phyloP scores from a whole-genome alignment of 495 filamentous ascomycete species.

The Penicillium steckii region DNA sequence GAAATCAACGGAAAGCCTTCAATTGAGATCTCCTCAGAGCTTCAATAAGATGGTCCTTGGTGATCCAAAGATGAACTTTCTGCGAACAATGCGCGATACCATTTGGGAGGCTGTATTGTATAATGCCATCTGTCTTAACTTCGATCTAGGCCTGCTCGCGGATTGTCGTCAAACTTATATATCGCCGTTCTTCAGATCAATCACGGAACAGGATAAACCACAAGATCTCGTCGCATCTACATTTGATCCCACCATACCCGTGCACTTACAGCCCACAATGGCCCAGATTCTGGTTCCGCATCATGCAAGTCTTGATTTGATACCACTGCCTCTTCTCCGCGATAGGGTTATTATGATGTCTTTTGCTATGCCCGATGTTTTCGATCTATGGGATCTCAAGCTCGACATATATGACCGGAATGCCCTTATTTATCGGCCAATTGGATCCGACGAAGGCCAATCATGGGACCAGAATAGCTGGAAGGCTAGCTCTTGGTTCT shows the following conservation, averaged over 20 bases:
- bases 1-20: too few relatives aligned
- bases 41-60: slow-evolving; percentile 28
- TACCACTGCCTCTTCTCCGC: slow-evolving; percentile 40
- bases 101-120: slow-evolving; percentile 25
- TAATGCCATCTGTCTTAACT: slow-evolving; percentile 37
- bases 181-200: slow-evolving; percentile 40
- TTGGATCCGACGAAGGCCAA: slow-evolving; percentile 9
- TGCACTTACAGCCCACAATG: slow-evolving; percentile 42
- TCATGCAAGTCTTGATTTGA: slow-evolving; percentile 42
- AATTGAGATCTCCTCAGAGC: slow-evolving; percentile 35
- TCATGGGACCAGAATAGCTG: slow-evolving; percentile 39
- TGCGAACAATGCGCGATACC: slow-evolving; percentile 10
- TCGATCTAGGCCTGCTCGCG: slow-evolving; percentile 27
- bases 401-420: slow-evolving; percentile 35
- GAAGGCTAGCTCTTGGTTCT: slow-evolving; percentile 39
- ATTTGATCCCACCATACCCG: slow-evolving; percentile 24
- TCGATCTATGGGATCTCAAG: slow-evolving; percentile 41
- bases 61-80: slow-evolving; percentile 12
- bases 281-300: slow-evolving; percentile 47
- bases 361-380: slow-evolving; percentile 26
- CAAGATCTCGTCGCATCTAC: slow-evolving; percentile 19
- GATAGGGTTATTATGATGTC: slow-evolving; percentile 37
- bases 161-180: slow-evolving; percentile 15
- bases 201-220: slow-evolving; percentile 21
- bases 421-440: slow-evolving; percentile 19